A percentile compares a stretch with the other conserved stretches of the same genome.
Evolutionary conservation across 495 filamentous ascomycete species (phyloP).

Genomic region (Xylaria castorea): DNA sequence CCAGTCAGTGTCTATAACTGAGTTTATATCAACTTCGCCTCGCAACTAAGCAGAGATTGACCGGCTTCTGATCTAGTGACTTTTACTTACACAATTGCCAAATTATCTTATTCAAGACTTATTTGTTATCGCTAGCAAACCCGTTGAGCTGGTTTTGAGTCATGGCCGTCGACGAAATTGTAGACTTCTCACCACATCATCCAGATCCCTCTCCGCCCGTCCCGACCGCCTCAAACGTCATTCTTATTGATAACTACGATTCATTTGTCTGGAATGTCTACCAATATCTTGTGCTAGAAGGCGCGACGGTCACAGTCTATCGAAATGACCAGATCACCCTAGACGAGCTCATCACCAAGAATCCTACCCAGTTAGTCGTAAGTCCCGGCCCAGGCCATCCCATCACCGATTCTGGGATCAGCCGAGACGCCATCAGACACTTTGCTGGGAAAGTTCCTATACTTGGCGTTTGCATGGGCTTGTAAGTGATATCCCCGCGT

Average conservation of each 20-base stretch:
- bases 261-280: constrained; percentile 99
- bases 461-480: constrained; percentile 98
- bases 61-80: background rate
- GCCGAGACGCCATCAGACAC: constrained; percentile 84
- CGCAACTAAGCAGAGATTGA: background rate
- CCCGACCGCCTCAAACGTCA: constrained; percentile 81
- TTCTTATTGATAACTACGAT: constrained; percentile 99
- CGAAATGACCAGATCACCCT: constrained; percentile 91
- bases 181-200: constrained; percentile 88
- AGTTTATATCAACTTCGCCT: background rate
- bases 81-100: background rate
- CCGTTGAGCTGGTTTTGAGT: background rate
- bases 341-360: constrained; percentile 78
- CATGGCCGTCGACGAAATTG: constrained; percentile 62
- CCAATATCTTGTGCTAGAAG: constrained; percentile 94
- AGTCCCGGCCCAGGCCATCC: constrained; percentile 96
- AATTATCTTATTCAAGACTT: background rate
- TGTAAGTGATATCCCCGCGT: constrained; percentile 59
- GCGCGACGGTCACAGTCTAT: constrained; percentile 84
- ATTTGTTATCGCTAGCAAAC: background rate
- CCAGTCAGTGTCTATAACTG: background rate
- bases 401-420: constrained; percentile 86
- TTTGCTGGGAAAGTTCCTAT: constrained; percentile 97
- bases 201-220: constrained; percentile 72
- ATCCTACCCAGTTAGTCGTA: constrained; percentile 92